A percentile compares a stretch with the other conserved stretches of the same genome.
Evolutionary conservation across 139 green algal genomes (phyloP).

Genomic region (Spirogloea muscicola): DNA sequence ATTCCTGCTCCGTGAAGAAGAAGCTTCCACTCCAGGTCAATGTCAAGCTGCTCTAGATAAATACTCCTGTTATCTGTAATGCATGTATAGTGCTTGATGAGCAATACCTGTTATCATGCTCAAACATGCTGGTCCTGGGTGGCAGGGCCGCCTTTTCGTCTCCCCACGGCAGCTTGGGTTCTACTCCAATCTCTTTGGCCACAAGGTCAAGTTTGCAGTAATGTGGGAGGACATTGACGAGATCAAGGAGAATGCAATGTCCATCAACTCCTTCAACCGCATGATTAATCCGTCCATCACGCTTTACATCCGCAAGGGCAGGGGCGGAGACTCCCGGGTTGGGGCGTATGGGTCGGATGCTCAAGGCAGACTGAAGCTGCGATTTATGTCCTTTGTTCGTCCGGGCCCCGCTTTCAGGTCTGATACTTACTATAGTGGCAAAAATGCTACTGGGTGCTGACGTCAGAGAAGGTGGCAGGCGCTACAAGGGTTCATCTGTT

Average conservation of each 20-base stretch:
- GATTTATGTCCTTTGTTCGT: slow-evolving; percentile 35
- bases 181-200: slow-evolving; percentile 35
- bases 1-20: slow-evolving; percentile 23
- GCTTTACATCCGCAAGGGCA: slow-evolving; percentile 17
- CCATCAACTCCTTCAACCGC: slow-evolving; percentile 13
- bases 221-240: slow-evolving; percentile 46
- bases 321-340: neutral
- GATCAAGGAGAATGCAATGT: slow-evolving; percentile 19
- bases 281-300: slow-evolving; percentile 35
- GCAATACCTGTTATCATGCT: too few relatives aligned
- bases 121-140: too few relatives aligned
- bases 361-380: slow-evolving; percentile 20
- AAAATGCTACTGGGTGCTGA: too few relatives aligned
- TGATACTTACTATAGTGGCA: too few relatives aligned
- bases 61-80: too few relatives aligned
- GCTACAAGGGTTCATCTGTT: too few relatives aligned
- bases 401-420: slow-evolving; percentile 23
- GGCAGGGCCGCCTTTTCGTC: slow-evolving; percentile 40
- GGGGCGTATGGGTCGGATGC: slow-evolving; percentile 26
- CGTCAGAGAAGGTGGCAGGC: too few relatives aligned
- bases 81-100: too few relatives aligned
- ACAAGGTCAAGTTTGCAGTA: slow-evolving; percentile 17
- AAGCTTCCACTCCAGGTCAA: slow-evolving; percentile 33
- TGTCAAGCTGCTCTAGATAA: too few relatives aligned
- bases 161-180: slow-evolving; percentile 32